Evolutionary conservation across 2,329 filamentous ascomycete genomes (phyloP).

Genomic region (Paraphoma chrysanthemicola): DNA sequence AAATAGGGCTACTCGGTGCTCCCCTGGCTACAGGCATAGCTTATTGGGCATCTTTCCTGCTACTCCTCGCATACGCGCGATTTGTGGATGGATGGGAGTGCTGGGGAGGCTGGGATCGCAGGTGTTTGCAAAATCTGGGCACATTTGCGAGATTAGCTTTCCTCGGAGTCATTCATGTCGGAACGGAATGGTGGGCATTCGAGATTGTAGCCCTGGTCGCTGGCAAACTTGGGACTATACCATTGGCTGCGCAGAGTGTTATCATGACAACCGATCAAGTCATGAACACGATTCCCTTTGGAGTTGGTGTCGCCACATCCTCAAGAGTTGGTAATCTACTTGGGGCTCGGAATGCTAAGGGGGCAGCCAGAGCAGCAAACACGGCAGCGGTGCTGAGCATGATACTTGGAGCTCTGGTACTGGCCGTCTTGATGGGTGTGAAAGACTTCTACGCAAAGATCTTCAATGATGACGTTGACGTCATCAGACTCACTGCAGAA

Average conservation of each 20-base stretch:
- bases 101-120: conserved; percentile 77
- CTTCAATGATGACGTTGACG: conserved; percentile 79
- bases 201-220: conserved; percentile 87
- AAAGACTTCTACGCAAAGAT: conserved; percentile 77
- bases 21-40: conserved; percentile 83
- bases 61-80: conserved; percentile 75
- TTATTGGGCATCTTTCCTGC: conserved; percentile 83
- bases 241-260: conserved; percentile 82
- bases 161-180: conserved; percentile 81
- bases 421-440: conserved; percentile 72
- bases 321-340: conserved; percentile 81
- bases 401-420: conserved; percentile 70
- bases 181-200: conserved; percentile 94
- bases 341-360: conserved; percentile 69
- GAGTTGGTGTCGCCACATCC: conserved; percentile 81
- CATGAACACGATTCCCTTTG: conserved; percentile 85
- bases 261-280: conserved; percentile 91
- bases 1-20: conserved; percentile 77
- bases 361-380: conserved; percentile 76
- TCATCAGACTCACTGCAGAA: conserved; percentile 74
- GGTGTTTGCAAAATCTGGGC: conserved; percentile 70
- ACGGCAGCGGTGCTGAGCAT: conserved; percentile 76
- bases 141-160: conserved; percentile 77
- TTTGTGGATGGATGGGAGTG: conserved; percentile 76
- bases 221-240: conserved; percentile 77